These are phyloP conservation scores for Flueggea neowawraea DNA, from an alignment of 441 rosid species.

Conservation along the genomic window DNA sequence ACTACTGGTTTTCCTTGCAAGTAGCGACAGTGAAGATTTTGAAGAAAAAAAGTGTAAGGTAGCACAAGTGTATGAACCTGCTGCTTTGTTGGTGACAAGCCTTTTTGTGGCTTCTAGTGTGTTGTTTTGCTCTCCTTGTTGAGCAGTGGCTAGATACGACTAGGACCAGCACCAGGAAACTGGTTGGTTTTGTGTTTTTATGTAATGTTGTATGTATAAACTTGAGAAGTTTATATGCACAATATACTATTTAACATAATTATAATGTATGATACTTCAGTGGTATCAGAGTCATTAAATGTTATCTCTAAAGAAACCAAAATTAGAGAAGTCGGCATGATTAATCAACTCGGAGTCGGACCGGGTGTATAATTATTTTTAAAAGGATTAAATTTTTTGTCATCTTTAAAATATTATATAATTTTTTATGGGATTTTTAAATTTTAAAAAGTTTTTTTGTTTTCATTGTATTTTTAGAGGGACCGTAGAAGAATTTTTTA, in stretches of 20 bases:
- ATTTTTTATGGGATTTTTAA: too few species aligned
- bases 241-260: neutral
- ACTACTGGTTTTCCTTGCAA: neutral
- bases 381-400: too few species aligned
- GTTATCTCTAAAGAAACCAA: too few species aligned
- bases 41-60: neutral
- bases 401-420: too few species aligned
- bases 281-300: too few species aligned
- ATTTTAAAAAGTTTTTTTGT: too few species aligned
- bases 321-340: too few species aligned
- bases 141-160: neutral
- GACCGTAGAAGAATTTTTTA: too few species aligned
- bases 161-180: neutral
- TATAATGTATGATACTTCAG: too few species aligned
- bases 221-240: constrained; percentile 29
- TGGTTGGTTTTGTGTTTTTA: constrained; percentile 10
- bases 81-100: neutral
- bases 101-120: neutral
- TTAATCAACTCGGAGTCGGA: too few species aligned
- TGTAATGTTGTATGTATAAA: constrained; percentile 24
- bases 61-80: constrained; percentile 6
- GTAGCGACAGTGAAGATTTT: neutral
- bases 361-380: too few species aligned
- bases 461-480: too few species aligned
- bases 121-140: neutral